A percentile compares a stretch with the other conserved stretches of the same genome.
These are phyloP conservation scores for Kalanchoe fedtschenkoi DNA, from an alignment of 164 flowering plant genomes.

Conservation along the genomic window DNA sequence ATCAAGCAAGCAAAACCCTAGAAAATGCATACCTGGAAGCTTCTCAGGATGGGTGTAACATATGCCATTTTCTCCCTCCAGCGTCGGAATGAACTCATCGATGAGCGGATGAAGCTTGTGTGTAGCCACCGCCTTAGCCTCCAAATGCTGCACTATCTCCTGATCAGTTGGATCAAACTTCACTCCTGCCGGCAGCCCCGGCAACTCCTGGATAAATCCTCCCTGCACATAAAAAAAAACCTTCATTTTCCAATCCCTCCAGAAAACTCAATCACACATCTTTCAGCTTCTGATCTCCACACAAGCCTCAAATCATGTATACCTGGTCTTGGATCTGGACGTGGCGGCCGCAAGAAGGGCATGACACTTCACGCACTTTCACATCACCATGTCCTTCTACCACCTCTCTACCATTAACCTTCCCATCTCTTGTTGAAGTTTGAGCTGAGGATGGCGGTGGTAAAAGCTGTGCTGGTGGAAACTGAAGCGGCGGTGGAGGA, in stretches of 20 bases:
- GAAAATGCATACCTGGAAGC: conserved; percentile 48
- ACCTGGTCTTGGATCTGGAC: conserved; percentile 53
- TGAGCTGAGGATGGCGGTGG: neutral
- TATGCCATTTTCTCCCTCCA: conserved; percentile 84
- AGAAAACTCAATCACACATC: neutral
- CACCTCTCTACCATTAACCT: no score
- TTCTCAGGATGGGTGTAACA: conserved; percentile 95
- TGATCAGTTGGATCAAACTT: conserved; percentile 88
- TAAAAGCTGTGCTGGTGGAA: neutral
- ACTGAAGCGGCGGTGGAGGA: neutral
- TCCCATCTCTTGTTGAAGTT: neutral
- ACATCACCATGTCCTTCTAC: no score
- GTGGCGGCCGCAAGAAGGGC: conserved; percentile 71
- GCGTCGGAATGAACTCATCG: conserved; percentile 83
- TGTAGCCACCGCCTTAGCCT: conserved; percentile 56
- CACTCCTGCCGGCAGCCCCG: conserved; percentile 94
- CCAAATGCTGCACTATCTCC: conserved; percentile 78
- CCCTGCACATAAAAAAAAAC: conserved; percentile 16
- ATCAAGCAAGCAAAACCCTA: neutral
- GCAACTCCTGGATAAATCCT: conserved; percentile 54
- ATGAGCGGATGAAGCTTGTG: conserved; percentile 70
- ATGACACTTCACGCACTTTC: conserved; percentile 17
- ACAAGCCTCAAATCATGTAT: neutral
- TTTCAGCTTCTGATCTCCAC: no score
- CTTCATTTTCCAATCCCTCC: neutral